Percentiles rank a stretch among this genome's conserved stretches.
These are phyloP conservation scores for Guillardia theta DNA, from an alignment of 78 protist species.

Conservation along the genomic window DNA sequence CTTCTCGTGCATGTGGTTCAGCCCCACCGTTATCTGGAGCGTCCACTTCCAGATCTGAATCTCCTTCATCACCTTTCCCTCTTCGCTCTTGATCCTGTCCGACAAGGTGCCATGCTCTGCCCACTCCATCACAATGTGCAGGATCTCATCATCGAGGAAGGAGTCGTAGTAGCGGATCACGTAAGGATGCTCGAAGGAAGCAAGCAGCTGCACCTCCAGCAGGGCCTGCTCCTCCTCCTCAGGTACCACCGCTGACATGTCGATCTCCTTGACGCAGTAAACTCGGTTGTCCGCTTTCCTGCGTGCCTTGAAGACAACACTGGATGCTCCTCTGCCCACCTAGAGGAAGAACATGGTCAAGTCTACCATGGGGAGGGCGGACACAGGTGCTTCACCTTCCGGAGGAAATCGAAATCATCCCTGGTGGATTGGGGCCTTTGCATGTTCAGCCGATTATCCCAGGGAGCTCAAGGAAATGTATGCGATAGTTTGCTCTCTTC, in stretches of 20 bases:
- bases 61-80: not conserved
- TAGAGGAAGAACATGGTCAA: too few species aligned
- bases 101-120: not conserved
- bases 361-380: too few species aligned
- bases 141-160: constrained; percentile 50
- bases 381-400: too few species aligned
- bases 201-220: constrained; percentile 52
- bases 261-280: constrained; percentile 45
- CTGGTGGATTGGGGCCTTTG: too few species aligned
- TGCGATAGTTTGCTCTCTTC: too few species aligned
- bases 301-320: not conserved
- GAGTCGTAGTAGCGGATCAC: constrained; percentile 60
- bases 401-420: too few species aligned
- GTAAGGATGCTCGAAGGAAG: constrained; percentile 36
- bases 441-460: too few species aligned
- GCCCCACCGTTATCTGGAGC: not conserved
- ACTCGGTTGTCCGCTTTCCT: not conserved
- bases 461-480: too few species aligned
- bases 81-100: not conserved
- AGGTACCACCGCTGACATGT: constrained; percentile 12
- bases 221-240: constrained; percentile 34
- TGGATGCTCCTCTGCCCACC: too few species aligned
- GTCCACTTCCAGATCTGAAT: not conserved
- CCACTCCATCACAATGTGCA: constrained; percentile 70
- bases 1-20: constrained; percentile 2